phyloP scores from a whole-genome alignment of 2,329 filamentous ascomycete genomes.

The Celoporthe dispersa region DNA sequence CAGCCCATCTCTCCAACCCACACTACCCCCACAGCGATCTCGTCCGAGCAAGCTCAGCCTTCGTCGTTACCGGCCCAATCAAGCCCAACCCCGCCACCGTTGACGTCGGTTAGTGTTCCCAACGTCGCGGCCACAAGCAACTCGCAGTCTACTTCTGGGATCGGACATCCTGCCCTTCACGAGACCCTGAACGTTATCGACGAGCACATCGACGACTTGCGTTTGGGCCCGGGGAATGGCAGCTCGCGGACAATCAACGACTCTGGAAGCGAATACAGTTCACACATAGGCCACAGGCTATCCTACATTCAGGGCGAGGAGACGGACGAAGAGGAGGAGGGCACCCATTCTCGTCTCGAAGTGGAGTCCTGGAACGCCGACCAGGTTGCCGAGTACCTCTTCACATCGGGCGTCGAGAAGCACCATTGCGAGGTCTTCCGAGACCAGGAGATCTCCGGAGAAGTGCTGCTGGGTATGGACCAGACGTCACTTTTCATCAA shows the following conservation, averaged over 20 bases:
- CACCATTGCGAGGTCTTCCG: conserved; percentile 92
- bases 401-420: conserved; percentile 81
- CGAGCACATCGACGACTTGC: conserved; percentile 91
- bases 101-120: conserved; percentile 45
- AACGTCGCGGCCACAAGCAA: conserved; percentile 33
- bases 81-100: conserved; percentile 41
- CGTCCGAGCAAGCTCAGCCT: conserved; percentile 29
- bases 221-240: conserved; percentile 58
- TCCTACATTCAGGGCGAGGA: conserved; percentile 95
- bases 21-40: conserved; percentile 17
- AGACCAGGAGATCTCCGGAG: conserved; percentile 94
- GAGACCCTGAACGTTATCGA: conserved; percentile 96
- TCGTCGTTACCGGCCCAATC: conserved; percentile 28
- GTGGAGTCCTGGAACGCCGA: conserved; percentile 80
- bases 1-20: conserved; percentile 11
- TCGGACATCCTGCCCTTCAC: conserved; percentile 80
- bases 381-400: conserved; percentile 87
- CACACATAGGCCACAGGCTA: conserved; percentile 72
- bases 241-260: conserved; percentile 64
- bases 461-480: conserved; percentile 92
- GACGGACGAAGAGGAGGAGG: conserved; percentile 89
- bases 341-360: conserved; percentile 68
- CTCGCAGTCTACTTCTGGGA: conserved; percentile 31
- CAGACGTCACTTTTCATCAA: conserved; percentile 95
- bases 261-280: conserved; percentile 90